Percentiles rank a stretch among this genome's conserved stretches.
Conservation (phyloP, 306 rosid species). For the Pyrus communis region DNA sequence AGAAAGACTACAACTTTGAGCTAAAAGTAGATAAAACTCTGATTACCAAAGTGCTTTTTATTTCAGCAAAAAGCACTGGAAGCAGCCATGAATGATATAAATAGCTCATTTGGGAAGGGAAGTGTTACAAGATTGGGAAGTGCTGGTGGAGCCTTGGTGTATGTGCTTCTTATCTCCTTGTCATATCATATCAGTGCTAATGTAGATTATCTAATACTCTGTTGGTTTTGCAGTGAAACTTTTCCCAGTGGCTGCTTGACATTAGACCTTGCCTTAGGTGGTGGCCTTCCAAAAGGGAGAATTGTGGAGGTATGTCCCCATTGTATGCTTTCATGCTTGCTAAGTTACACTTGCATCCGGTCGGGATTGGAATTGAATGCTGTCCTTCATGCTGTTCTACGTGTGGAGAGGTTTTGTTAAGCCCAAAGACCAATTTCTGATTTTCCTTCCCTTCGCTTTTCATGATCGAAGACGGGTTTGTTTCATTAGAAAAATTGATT, state of each 20-base stretch:
- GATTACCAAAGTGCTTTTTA: conserved; percentile 9
- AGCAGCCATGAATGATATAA: conserved; percentile 94
- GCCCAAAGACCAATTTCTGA: background rate
- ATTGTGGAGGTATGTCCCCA: conserved; percentile 75
- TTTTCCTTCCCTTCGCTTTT: background rate
- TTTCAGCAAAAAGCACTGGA: conserved; percentile 92
- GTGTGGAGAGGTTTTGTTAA: background rate
- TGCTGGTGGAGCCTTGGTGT: conserved; percentile 99
- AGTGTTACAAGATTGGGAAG: conserved; percentile 96
- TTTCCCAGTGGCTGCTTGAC: conserved; percentile 98
- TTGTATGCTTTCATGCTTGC: background rate
- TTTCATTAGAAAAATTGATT: background rate
- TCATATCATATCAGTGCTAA: background rate
- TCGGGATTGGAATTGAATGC: background rate
- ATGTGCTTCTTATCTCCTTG: conserved; percentile 13
- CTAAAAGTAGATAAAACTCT: conserved; percentile 12
- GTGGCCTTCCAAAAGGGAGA: conserved; percentile 97
- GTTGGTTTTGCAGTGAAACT: conserved; percentile 63
- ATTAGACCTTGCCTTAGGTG: conserved; percentile 91
- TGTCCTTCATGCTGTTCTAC: background rate
- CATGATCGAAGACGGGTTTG: background rate
- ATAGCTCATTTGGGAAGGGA: conserved; percentile 87
- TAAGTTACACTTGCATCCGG: background rate
- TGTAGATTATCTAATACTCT: conserved; percentile 10
- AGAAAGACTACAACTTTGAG: background rate